Evolutionary conservation across 768 basidiomycete genomes (phyloP), one percentile per base, ranked within the genome.

Genomic region (Gymnopilus junonius): DNA sequence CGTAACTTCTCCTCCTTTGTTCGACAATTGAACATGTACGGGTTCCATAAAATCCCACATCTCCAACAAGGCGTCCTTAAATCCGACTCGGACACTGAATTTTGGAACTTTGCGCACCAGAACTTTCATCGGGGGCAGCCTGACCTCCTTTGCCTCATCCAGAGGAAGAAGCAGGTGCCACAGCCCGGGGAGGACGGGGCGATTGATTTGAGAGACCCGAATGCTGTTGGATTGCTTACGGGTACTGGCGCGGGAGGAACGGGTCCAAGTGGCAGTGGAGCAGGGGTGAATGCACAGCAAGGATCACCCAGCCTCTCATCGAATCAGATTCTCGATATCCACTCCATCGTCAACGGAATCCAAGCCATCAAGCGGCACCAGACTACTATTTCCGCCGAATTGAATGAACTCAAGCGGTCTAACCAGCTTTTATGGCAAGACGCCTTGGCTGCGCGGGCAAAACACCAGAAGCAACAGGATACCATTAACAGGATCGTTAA

Each of bases 381-480:
- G 73, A 88, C 92, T 8, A 85, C 91, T n/a, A 94, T 99, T 59
- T 93, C 93, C 4, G 80, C 89, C 0, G 95, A 99, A 67, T 79
- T 99, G 54, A 92, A 91, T 69, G 92, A 94, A 27, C 80, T 99
- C 48, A 95, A 97, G 77, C 82, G 84, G 60, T 91, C 89, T 2
- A 98, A 98, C 71, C 88, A 95, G 66, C 79, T 89, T 21, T 76
- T 99, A n/a, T 99, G 97, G 97, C 88, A 94, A 72, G 95, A 99
- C 71, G 89, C 94, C 1, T 76, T 94, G 67, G 79, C 85, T 32
- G 86, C 93, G 1, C 82, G 95, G 15, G 87, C 90, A 66, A 85
- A 88, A 60, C 90, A 97, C 71, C 89, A 94, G 73, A 95, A 93
- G 71, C 95, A 98, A 67, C 92, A 97, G 71, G 95, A 99, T 74